These are phyloP conservation scores for Lyophyllum semitale DNA, from an alignment of 768 basidiomycete genomes.

Conservation along the genomic window DNA sequence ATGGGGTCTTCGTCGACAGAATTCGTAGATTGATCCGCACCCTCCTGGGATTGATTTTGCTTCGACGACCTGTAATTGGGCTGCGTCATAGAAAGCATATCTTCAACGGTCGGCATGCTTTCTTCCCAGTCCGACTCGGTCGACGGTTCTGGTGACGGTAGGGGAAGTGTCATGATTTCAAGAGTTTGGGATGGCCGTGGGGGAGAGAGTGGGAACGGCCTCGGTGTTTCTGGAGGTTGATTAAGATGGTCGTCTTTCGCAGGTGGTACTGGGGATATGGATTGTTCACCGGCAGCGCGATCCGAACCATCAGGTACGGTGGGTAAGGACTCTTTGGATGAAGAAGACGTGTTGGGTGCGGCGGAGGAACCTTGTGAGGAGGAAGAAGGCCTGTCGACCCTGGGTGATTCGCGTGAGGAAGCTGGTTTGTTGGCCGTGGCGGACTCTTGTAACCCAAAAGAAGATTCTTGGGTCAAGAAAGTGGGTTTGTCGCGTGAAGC, in stretches of 20 bases:
- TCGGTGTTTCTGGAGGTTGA: background rate
- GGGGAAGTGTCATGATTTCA: background rate
- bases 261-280: background rate
- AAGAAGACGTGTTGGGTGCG: background rate
- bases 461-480: no score
- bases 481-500: no score
- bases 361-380: background rate
- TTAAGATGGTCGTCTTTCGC: background rate
- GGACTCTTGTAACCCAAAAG: no score
- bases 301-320: background rate
- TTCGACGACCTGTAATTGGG: background rate
- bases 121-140: conserved; percentile 7
- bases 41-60: background rate
- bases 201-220: conserved; percentile 14
- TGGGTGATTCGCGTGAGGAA: background rate
- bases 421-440: no score
- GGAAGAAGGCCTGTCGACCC: background rate
- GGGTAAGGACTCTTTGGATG: background rate
- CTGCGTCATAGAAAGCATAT: conserved; percentile 2
- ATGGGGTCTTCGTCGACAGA: background rate
- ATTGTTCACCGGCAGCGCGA: background rate
- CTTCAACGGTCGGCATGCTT: conserved; percentile 1
- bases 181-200: conserved; percentile 4
- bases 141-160: background rate
- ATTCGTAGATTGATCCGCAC: background rate